Evolutionary conservation across 2,329 filamentous ascomycete genomes (phyloP), one percentile per base, ranked within the genome.

Genomic region (Verticillium dahliae): DNA sequence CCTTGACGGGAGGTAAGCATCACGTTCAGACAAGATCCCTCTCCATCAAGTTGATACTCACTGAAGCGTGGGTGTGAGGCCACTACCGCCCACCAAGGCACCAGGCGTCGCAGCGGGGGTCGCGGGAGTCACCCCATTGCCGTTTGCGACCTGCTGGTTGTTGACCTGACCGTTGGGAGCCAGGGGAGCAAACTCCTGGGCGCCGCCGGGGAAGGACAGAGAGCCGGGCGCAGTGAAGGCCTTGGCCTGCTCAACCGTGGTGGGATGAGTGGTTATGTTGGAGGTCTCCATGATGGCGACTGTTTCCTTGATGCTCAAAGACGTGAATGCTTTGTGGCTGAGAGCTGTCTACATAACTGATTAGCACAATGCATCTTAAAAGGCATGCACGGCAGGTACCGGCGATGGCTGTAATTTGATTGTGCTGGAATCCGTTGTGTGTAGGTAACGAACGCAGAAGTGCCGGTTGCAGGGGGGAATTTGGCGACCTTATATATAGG

Each of bases 191-290:
- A 97, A 76, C 73, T 96, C 92, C 69, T 87, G 87, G 70, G 88
- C 87, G 65, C 89, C 91, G 73, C 90, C 90, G 60, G 94, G 93
- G 77, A 96, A 98, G 64, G 93, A 96, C 69, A 98, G 84, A 69
- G 92, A 97, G 67, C 91, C 90, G 61, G 93, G 91, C 63, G 92
- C 92, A 71, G 93, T 96, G 79, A 98, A 97, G 74, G 91, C 92
- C 84, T 95, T 95, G 67, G 95, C 95, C 85, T 98, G 93, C 68
- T 89, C 86, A 71, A 94, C 93, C 74, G 88, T 98, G 67, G 90
- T 85, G 57, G 95, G 95, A 74, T 98, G 95, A 69, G 94, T 95
- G 72, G 92, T 92, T 71, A 96, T 89, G 71, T 87, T 86, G 31
- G 58, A 50, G 11, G 45, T 50, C 75, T 96, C 92, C 92, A 97